These are phyloP conservation scores for Lumnitzera racemosa DNA, from an alignment of 345 rosid species.

Conservation along the genomic window DNA sequence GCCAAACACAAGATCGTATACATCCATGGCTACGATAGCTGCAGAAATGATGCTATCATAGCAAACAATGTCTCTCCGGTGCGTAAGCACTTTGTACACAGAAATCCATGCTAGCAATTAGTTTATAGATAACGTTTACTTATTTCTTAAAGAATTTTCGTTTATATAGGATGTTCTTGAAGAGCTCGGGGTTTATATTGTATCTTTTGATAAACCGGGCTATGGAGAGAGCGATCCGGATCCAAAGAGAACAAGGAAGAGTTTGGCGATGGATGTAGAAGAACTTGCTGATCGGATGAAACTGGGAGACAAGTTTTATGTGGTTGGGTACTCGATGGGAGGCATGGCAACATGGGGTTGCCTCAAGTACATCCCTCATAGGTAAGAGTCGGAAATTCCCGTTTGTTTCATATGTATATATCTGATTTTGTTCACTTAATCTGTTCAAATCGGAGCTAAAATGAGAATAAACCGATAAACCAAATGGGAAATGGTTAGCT, in stretches of 20 bases:
- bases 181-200: slow-evolving; percentile 25
- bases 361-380: slow-evolving; percentile 51
- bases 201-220: slow-evolving; percentile 45
- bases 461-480: too few species aligned
- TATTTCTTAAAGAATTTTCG: neutral
- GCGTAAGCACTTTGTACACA: too few species aligned
- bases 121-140: neutral
- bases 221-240: slow-evolving; percentile 50
- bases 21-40: slow-evolving; percentile 38
- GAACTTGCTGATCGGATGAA: slow-evolving; percentile 38
- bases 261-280: slow-evolving; percentile 38
- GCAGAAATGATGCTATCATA: slow-evolving; percentile 21
- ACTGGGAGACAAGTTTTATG: slow-evolving; percentile 35
- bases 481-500: too few species aligned
- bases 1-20: slow-evolving; percentile 35
- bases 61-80: too few species aligned
- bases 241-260: slow-evolving; percentile 26
- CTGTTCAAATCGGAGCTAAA: too few species aligned
- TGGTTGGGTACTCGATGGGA: slow-evolving; percentile 47
- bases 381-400: slow-evolving; percentile 15
- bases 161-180: slow-evolving; percentile 31
- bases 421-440: too few species aligned
- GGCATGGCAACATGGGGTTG: slow-evolving; percentile 39
- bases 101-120: too few species aligned
- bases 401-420: too few species aligned